Evolutionary conservation across 75 land plant species (phyloP).

Genomic region (Selaginella tamariscina): DNA sequence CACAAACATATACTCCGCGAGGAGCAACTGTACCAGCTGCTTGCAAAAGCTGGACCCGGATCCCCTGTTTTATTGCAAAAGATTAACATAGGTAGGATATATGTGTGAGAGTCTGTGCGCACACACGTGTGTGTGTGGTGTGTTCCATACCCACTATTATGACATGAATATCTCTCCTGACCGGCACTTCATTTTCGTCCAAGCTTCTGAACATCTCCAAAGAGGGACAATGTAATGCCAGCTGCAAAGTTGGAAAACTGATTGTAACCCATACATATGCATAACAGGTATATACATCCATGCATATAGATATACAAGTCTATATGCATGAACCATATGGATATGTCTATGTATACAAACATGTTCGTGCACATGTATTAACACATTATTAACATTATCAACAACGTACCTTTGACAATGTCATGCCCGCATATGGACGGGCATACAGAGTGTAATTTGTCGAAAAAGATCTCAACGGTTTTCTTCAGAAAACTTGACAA

Average conservation of each 20-base stretch:
- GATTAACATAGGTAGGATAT: background rate
- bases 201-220: slow-evolving; percentile 87
- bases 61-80: slow-evolving; percentile 40
- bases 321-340: too few relatives aligned
- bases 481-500: slow-evolving; percentile 80
- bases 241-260: slow-evolving; percentile 32
- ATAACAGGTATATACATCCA: too few relatives aligned
- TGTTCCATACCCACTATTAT: slow-evolving; percentile 95
- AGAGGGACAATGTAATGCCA: slow-evolving; percentile 73
- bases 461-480: slow-evolving; percentile 78
- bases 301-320: too few relatives aligned
- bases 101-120: too few relatives aligned
- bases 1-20: slow-evolving; percentile 96
- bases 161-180: slow-evolving; percentile 93
- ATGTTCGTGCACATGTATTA: too few relatives aligned
- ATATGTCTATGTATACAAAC: too few relatives aligned
- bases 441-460: slow-evolving; percentile 85
- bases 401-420: slow-evolving; percentile 73
- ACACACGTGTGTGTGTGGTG: too few relatives aligned
- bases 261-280: too few relatives aligned
- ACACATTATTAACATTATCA: too few relatives aligned
- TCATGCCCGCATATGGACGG: too few relatives aligned
- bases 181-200: slow-evolving; percentile 90
- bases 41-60: slow-evolving; percentile 95
- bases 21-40: slow-evolving; percentile 93